A percentile compares a stretch with the other conserved stretches of the same genome.
Conservation (phyloP, 2,329 filamentous ascomycete genomes). For the Pseudocercospora cruenta region DNA sequence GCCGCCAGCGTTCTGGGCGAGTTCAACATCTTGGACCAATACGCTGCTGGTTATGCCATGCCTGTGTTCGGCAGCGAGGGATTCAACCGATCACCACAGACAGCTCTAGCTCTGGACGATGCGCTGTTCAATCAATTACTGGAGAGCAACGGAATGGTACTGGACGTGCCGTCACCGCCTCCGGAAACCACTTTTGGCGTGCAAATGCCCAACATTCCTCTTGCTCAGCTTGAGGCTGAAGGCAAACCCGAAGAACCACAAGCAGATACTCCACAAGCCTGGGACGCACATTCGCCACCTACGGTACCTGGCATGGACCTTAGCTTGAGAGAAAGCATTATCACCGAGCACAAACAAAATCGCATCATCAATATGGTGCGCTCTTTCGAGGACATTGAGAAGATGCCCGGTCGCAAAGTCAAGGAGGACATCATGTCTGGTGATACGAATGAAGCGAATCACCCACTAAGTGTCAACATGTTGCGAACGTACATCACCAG, state of each 20-base stretch:
- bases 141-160: slow-evolving; percentile 20
- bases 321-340: slow-evolving; percentile 73
- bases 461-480: slow-evolving; percentile 82
- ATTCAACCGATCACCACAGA: slow-evolving; percentile 74
- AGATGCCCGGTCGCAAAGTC: slow-evolving; percentile 71
- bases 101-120: slow-evolving; percentile 28
- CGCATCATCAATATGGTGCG: slow-evolving; percentile 81
- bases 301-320: slow-evolving; percentile 62
- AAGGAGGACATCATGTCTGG: slow-evolving; percentile 80
- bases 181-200: slow-evolving; percentile 27
- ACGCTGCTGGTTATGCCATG: slow-evolving; percentile 64
- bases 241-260: slow-evolving; percentile 13
- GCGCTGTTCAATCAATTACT: slow-evolving; percentile 35
- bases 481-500: slow-evolving; percentile 93
- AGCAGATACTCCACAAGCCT: background rate
- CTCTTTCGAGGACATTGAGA: slow-evolving; percentile 75
- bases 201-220: slow-evolving; percentile 23
- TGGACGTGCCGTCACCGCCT: slow-evolving; percentile 31
- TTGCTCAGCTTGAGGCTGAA: slow-evolving; percentile 34
- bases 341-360: slow-evolving; percentile 83
- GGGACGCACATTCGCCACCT: slow-evolving; percentile 12
- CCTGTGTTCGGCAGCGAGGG: slow-evolving; percentile 84
- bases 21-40: slow-evolving; percentile 47
- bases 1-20: slow-evolving; percentile 30
- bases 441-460: slow-evolving; percentile 65